These are phyloP conservation scores for Viridothelium virens DNA, from an alignment of 495 filamentous ascomycete genomes.

Conservation along the genomic window DNA sequence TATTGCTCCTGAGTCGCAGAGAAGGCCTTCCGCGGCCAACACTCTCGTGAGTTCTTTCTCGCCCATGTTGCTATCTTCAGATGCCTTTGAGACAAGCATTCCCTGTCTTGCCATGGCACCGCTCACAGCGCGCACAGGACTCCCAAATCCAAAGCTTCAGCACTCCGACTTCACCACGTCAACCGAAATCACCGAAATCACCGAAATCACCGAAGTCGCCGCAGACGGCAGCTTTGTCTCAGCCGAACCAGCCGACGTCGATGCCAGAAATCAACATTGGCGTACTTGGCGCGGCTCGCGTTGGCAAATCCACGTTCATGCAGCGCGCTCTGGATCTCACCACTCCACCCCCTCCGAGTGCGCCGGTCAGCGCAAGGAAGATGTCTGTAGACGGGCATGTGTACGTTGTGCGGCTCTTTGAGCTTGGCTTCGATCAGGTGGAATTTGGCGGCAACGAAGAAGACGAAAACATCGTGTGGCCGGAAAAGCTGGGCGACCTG, in stretches of 20 bases:
- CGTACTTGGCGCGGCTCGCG: conserved; percentile 69
- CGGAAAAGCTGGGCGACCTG: conserved; percentile 57
- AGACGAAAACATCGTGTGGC: conserved; percentile 64
- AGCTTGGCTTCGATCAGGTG: conserved; percentile 61
- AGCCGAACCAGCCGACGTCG: conserved; percentile 12
- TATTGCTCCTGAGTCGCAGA: neutral
- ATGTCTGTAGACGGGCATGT: conserved; percentile 67
- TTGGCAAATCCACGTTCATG: conserved; percentile 88
- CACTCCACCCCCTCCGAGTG: conserved; percentile 39
- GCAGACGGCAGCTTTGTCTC: neutral
- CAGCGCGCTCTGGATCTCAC: conserved; percentile 68
- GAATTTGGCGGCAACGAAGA: conserved; percentile 51
- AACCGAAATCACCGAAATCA: conserved; percentile 9
- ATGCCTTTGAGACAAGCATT: conserved; percentile 11
- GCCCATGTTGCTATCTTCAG: conserved; percentile 13
- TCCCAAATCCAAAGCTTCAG: conserved; percentile 8
- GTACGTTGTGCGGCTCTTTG: conserved; percentile 74
- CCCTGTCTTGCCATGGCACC: neutral
- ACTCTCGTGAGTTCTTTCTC: conserved; percentile 12
- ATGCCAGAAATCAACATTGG: conserved; percentile 74
- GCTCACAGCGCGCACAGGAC: neutral
- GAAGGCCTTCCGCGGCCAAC: neutral
- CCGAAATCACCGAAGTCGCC: conserved; percentile 3
- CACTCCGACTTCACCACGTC: neutral
- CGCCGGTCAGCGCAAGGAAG: conserved; percentile 50